Evolutionary conservation across 768 basidiomycete genomes (phyloP).

Genomic region (Albatrellus ellisii): DNA sequence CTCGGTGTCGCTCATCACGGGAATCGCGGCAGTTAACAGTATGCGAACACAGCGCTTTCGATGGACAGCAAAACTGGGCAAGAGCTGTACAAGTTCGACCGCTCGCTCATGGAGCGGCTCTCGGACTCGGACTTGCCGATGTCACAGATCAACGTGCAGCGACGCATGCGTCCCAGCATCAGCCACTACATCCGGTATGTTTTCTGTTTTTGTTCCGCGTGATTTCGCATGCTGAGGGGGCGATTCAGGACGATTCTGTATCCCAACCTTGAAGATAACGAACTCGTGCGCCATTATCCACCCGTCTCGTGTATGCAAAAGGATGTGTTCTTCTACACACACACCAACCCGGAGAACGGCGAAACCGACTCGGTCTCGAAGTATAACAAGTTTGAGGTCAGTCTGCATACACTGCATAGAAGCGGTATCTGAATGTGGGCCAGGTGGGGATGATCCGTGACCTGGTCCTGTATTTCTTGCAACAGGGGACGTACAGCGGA

Average conservation of each 20-base stretch:
- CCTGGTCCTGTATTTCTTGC: constrained; percentile 39
- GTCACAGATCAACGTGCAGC: constrained; percentile 59
- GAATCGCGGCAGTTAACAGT: not conserved
- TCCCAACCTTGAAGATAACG: constrained; percentile 44
- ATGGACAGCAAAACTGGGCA: constrained; percentile 49
- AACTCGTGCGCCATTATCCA: constrained; percentile 35
- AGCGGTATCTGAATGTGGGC: not conserved
- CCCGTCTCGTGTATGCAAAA: constrained; percentile 47
- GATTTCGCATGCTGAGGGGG: not conserved
- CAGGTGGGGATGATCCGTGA: constrained; percentile 35
- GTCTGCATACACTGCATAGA: not conserved
- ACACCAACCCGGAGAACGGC: constrained; percentile 46
- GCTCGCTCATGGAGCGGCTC: constrained; percentile 64
- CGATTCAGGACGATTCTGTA: constrained; percentile 43
- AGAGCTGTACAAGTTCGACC: constrained; percentile 47
- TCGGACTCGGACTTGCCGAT: constrained; percentile 42
- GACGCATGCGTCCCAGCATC: constrained; percentile 64
- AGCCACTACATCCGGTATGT: constrained; percentile 44
- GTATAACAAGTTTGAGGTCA: constrained; percentile 55
- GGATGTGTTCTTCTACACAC: constrained; percentile 57
- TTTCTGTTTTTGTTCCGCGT: not conserved
- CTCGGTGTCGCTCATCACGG: not conserved
- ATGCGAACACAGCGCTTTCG: constrained; percentile 47
- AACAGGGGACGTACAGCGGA: constrained; percentile 33
- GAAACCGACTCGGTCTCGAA: constrained; percentile 53